Evolutionary conservation across 192 early-diverging fungal species (phyloP), one percentile per base, ranked within the genome.

Genomic region (Kickxella alabastrina): DNA sequence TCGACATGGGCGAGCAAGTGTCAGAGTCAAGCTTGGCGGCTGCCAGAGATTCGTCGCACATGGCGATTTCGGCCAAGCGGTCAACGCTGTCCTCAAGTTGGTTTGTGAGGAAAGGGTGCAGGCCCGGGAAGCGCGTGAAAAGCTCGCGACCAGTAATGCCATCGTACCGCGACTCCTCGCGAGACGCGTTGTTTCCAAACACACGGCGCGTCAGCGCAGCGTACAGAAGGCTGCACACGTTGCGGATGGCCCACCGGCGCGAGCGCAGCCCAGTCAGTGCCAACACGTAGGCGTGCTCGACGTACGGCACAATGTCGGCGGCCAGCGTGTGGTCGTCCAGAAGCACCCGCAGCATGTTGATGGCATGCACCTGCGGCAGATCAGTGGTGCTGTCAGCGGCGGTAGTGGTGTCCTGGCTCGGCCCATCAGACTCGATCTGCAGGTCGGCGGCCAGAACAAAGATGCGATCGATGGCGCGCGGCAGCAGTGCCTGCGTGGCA

Each of bases 171-270:
- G 83, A 78, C 48, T 92, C 84, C 39, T 89, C 84, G n/a, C 78
- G 80, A 4, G 76, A 78, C 44, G 84, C 85, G 60, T 88, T 95
- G 36, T 81, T 82, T 6, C 95, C 95, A 71, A 98, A 84, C 6
- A 85, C 84, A 43, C 92, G 83, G 18, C 85, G 86, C 10, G 95
- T 62, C 29, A 95, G 54, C 1, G 93, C 83, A 7, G 91, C 87
- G 62, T 91, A 98, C 48, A 98, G 62, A 85, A 98, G 91, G 2
- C 92, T 85, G 26, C 92, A 87, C 40, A 91, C 92, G 66, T 98
- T 98, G 34, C 95, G 82, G 31, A 98, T 86, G 10, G 95, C 92
- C 87, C 92, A 98, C 57, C 72, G 69, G 27, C 61, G 61, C 18
- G 92, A 93, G 13, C 83, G 84, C 42, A 95, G 87, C 1, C 90